Percentiles rank a stretch among this genome's conserved stretches.
phyloP scores from a whole-genome alignment of 2,329 filamentous ascomycete genomes.

The Tolypocladium album region DNA sequence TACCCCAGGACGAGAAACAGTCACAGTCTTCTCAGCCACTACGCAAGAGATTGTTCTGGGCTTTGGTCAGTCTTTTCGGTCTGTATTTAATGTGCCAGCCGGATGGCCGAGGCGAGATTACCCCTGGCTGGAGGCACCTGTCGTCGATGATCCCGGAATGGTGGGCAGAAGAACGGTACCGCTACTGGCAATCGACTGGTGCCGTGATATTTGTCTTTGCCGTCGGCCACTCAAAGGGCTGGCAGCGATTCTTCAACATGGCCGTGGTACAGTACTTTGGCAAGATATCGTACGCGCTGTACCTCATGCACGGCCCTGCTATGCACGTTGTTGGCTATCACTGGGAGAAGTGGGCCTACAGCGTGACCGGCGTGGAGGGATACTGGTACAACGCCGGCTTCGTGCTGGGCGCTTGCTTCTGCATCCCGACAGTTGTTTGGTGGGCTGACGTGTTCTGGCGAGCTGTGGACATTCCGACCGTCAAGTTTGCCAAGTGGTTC shows the following conservation, averaged over 20 bases:
- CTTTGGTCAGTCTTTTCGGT: constrained; percentile 31
- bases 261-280: constrained; percentile 45
- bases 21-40: background rate
- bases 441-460: constrained; percentile 46
- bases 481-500: constrained; percentile 45
- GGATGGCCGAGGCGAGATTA: constrained; percentile 29
- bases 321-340: constrained; percentile 43
- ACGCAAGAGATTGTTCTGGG: constrained; percentile 22
- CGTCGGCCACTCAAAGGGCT: constrained; percentile 32
- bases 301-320: constrained; percentile 49
- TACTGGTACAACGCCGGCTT: constrained; percentile 35
- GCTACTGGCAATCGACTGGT: constrained; percentile 46
- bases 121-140: constrained; percentile 42
- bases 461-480: constrained; percentile 42
- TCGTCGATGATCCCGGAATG: constrained; percentile 35
- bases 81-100: constrained; percentile 39
- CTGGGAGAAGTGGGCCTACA: constrained; percentile 36
- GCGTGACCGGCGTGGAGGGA: constrained; percentile 34
- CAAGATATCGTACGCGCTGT: constrained; percentile 49
- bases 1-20: constrained; percentile 13
- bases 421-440: constrained; percentile 41
- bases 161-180: constrained; percentile 37
- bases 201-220: constrained; percentile 40
- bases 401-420: constrained; percentile 32
- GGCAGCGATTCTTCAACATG: constrained; percentile 40